phyloP scores from a whole-genome alignment of 2,329 filamentous ascomycete species.

The Xylaria sp. region DNA sequence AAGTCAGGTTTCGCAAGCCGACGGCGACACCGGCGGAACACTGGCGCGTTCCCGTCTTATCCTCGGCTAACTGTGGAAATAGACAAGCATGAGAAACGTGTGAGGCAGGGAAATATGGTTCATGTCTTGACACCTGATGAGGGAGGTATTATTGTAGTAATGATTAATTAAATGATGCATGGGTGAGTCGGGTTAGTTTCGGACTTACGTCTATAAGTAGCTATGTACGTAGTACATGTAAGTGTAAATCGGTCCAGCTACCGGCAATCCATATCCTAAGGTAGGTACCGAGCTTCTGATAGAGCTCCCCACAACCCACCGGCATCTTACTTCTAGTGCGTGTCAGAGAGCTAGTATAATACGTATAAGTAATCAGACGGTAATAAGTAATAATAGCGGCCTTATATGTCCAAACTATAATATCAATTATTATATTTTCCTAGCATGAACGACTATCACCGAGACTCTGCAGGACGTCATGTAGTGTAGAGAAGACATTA shows the following conservation, averaged over 20 bases:
- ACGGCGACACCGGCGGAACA: background rate
- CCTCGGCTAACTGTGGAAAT: background rate
- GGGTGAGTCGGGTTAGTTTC: background rate
- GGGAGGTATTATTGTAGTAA: background rate
- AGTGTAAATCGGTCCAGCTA: background rate
- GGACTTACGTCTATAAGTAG: too few relatives aligned
- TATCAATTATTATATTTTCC: background rate
- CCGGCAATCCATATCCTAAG: background rate
- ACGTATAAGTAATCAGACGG: too few relatives aligned
- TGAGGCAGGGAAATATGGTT: background rate
- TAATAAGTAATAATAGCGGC: too few relatives aligned
- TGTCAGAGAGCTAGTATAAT: too few relatives aligned
- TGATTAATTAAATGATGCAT: background rate
- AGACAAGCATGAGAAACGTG: background rate
- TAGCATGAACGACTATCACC: background rate
- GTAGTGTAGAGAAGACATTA: background rate
- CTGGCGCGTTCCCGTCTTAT: background rate
- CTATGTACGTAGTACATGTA: too few relatives aligned
- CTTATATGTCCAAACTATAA: too few relatives aligned
- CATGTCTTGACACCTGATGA: background rate
- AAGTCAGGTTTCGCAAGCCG: background rate
- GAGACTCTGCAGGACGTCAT: background rate
- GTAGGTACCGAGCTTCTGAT: background rate
- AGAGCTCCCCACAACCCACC: background rate
- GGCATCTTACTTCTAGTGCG: background rate